These are phyloP conservation scores for Calocybe gangraenosa DNA, from an alignment of 768 basidiomycete genomes.

Conservation along the genomic window DNA sequence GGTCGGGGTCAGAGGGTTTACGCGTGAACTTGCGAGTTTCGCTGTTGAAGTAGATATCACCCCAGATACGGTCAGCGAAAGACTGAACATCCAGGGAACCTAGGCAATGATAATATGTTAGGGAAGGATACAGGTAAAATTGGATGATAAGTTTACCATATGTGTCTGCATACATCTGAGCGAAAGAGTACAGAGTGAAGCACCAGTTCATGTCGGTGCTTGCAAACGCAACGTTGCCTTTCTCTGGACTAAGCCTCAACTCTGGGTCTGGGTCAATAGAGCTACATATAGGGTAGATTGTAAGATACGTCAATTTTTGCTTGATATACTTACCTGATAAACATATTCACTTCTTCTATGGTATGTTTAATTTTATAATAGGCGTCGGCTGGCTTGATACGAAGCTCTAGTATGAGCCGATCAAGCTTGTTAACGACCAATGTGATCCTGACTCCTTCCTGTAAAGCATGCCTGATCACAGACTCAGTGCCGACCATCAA, in stretches of 20 bases:
- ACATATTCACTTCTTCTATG: constrained; percentile 96
- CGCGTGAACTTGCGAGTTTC: constrained; percentile 87
- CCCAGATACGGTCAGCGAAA: constrained; percentile 93
- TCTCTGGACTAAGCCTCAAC: constrained; percentile 87
- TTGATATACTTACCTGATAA: constrained; percentile 68
- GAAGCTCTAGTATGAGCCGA: constrained; percentile 91
- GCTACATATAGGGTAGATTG: constrained; percentile 29
- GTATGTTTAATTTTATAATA: constrained; percentile 99
- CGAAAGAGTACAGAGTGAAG: constrained; percentile 92
- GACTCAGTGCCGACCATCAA: constrained; percentile 92
- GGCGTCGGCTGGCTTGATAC: constrained; percentile 93
- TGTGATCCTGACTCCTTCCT: constrained; percentile 85
- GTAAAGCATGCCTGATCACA: constrained; percentile 83
- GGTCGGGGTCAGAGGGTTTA: constrained; percentile 76
- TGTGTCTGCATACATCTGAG: constrained; percentile 93
- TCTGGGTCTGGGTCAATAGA: constrained; percentile 87
- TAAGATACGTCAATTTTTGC: not conserved
- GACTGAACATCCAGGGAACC: constrained; percentile 77
- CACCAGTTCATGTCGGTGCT: constrained; percentile 98
- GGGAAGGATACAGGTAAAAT: not conserved
- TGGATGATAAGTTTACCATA: constrained; percentile 52
- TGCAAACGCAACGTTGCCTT: constrained; percentile 95
- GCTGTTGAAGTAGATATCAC: constrained; percentile 91
- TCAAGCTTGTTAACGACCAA: constrained; percentile 98
- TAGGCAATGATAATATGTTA: constrained; percentile 18